These are phyloP conservation scores for Cyberlindnera suaveolens DNA, from an alignment of 805 yeast species.

Conservation along the genomic window DNA sequence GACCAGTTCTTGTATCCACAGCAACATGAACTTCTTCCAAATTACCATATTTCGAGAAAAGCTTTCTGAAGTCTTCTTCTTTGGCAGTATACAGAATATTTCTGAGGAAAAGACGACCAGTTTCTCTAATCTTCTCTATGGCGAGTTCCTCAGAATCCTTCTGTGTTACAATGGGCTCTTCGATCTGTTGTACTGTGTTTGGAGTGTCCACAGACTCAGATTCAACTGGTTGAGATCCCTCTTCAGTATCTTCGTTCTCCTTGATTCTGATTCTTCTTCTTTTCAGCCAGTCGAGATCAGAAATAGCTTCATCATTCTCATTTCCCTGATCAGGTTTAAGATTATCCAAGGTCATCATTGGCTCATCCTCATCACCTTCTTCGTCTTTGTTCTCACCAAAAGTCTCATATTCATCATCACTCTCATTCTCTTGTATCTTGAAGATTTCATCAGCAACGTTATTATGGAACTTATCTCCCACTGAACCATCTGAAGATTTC, in stretches of 20 bases:
- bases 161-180: slow-evolving; percentile 13
- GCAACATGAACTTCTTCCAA: slow-evolving; percentile 91
- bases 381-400: slow-evolving; percentile 30
- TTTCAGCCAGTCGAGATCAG: slow-evolving; percentile 86
- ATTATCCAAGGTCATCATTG: slow-evolving; percentile 39
- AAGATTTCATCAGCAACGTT: slow-evolving; percentile 22
- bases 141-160: slow-evolving; percentile 35
- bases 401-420: slow-evolving; percentile 40
- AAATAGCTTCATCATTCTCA: slow-evolving; percentile 45
- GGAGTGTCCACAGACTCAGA: slow-evolving; percentile 9
- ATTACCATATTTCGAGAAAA: slow-evolving; percentile 64
- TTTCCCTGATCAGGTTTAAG: slow-evolving; percentile 19
- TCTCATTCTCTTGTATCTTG: slow-evolving; percentile 29
- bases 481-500: slow-evolving; percentile 19
- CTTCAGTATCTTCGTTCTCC: slow-evolving; percentile 32
- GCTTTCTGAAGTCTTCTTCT: slow-evolving; percentile 65
- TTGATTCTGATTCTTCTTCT: slow-evolving; percentile 66
- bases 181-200: slow-evolving; percentile 13
- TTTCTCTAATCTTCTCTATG: slow-evolving; percentile 46
- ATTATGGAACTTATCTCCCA: slow-evolving; percentile 14
- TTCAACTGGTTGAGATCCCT: slow-evolving; percentile 6
- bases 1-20: slow-evolving; percentile 81
- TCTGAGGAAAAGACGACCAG: slow-evolving; percentile 84
- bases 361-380: slow-evolving; percentile 45
- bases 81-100: slow-evolving; percentile 75